Evolutionary conservation across 116 monocot genomes (phyloP).

Genomic region (Thalassia testudinum): DNA sequence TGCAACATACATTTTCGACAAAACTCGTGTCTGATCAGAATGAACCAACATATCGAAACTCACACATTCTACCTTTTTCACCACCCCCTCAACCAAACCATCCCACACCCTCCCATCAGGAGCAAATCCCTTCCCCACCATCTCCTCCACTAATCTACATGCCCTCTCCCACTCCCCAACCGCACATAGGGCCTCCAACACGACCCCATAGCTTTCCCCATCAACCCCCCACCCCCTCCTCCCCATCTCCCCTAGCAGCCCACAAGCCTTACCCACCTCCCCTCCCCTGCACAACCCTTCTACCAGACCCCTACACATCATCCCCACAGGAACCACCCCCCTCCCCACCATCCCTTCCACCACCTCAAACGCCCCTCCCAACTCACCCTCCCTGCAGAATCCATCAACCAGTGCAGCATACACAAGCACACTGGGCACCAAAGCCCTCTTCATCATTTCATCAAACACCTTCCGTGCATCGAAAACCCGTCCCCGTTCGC

Average conservation of each 20-base stretch:
- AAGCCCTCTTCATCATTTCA: conserved; percentile 37
- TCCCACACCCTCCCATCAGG: too few species aligned
- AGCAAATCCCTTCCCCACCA: conserved; percentile 14
- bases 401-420: conserved; percentile 30
- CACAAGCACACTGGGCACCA: conserved; percentile 25
- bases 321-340: conserved; percentile 20
- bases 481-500: conserved; percentile 15
- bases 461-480: conserved; percentile 42
- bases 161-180: conserved; percentile 23
- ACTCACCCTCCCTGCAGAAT: conserved; percentile 14
- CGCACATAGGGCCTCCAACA: conserved; percentile 26
- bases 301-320: conserved; percentile 44
- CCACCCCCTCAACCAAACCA: too few species aligned
- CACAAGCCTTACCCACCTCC: conserved; percentile 20
- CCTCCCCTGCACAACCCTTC: conserved; percentile 35
- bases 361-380: conserved; percentile 37
- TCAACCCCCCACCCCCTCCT: conserved; percentile 37
- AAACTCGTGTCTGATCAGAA: too few species aligned
- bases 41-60: too few species aligned
- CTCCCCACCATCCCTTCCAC: conserved; percentile 54
- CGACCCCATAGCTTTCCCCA: conserved; percentile 26
- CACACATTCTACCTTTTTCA: too few species aligned
- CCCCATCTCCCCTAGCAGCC: conserved; percentile 51
- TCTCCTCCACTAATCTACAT: conserved; percentile 25
- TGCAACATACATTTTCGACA: too few species aligned